Percentiles rank a stretch among this genome's conserved stretches.
phyloP scores from a whole-genome alignment of 768 basidiomycete species.

The Suillus hirtellus region DNA sequence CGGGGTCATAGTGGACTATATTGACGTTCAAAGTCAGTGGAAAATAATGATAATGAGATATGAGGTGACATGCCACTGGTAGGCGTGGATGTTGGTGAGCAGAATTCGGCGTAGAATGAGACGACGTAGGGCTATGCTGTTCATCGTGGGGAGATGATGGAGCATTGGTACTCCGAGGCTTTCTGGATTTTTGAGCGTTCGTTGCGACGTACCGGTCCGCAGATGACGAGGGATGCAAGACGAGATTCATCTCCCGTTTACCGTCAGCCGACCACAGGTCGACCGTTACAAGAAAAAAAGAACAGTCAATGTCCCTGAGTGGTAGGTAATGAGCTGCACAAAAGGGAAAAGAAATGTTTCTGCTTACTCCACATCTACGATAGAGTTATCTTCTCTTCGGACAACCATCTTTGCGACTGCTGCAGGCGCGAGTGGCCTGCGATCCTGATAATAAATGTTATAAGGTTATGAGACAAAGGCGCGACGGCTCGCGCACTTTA shows the following conservation, averaged over 20 bases:
- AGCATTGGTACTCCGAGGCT: conserved; percentile 34
- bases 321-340: conserved; percentile 9
- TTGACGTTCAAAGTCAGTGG: conserved; percentile 9
- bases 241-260: conserved; percentile 83
- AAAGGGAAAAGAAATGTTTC: not conserved
- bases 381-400: conserved; percentile 59
- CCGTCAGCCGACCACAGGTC: conserved; percentile 90
- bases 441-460: conserved; percentile 58
- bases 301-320: conserved; percentile 76
- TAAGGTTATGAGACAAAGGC: conserved; percentile 18
- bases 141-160: conserved; percentile 33
- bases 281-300: conserved; percentile 90
- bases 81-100: conserved; percentile 37
- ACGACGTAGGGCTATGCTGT: conserved; percentile 48
- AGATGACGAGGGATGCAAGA: conserved; percentile 79
- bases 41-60: not conserved
- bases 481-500: conserved; percentile 56
- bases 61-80: conserved; percentile 48
- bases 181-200: conserved; percentile 37
- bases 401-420: conserved; percentile 85
- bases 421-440: conserved; percentile 88
- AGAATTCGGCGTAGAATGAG: conserved; percentile 50
- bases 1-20: conserved; percentile 36
- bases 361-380: conserved; percentile 77
- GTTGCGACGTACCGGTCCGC: conserved; percentile 66